Evolutionary conservation across 2,329 filamentous ascomycete genomes (phyloP), one percentile per base, ranked within the genome.

Genomic region (Cercospora sesami): DNA sequence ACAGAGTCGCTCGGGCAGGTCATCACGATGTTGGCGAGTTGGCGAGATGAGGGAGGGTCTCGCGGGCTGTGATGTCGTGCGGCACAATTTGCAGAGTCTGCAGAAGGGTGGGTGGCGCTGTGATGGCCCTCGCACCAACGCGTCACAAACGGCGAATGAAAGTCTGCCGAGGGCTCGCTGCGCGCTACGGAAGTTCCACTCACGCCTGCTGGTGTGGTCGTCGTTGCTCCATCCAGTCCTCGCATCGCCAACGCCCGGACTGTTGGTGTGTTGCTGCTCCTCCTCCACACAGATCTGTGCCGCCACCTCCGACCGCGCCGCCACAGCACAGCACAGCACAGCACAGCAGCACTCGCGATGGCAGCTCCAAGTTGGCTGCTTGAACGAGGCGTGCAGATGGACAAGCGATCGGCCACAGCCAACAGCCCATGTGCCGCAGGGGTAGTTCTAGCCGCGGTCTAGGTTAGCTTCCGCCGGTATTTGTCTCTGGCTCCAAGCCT

Each of bases 81-180:
- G 48, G 48, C 7, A 60, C 63, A 53, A 53, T 39, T n/a, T 60
- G 58, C 58, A 36, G 1, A 21, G 21, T 39, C 28, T 33, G 28
- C 58, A 60, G 58, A 60, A 12, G 30, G 58, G 58, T 33, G 58
- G 21, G 63, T 60, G 64, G 58, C 64, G 58, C 58, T 57, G 64
- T 65, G 64, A 65, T 59, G 48, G 57, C 57, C 51, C 31, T 57
- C 14, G 53, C 53, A 31, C 28, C 53, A 28, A 26, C 16, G 53
- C 53, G 53, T 28, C 28, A 57, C 48, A 8, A 53, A 28, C 18
- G 53, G 23, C 53, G 53, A n/a, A 57, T 30, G 16, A 57, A 31
- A 28, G 23, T 57, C 23, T 57, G 53, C 53, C 53, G 23, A 57
- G 53, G 53, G 16, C 14, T 28, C 53, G 42, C 42, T 23, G 42